Conservation (phyloP, 1,284 basidiomycete genomes). For the Termitomyces sp. region DNA sequence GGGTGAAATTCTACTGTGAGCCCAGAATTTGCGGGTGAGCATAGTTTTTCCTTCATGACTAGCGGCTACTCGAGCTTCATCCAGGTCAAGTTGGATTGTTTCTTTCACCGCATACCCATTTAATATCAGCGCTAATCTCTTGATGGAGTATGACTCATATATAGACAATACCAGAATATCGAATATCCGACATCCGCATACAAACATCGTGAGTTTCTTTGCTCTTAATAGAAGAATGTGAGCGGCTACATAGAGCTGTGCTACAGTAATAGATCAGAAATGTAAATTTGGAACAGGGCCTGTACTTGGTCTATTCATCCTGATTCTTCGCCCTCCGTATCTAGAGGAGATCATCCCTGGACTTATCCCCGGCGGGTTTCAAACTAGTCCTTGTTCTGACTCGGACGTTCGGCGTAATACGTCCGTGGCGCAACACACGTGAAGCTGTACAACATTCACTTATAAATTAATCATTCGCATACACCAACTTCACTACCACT, state of each 20-base stretch:
- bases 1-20: not conserved
- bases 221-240: not conserved
- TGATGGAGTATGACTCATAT: not conserved
- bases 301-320: not conserved
- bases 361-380: constrained; percentile 3
- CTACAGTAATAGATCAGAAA: not conserved
- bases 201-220: not conserved
- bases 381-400: not conserved
- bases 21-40: not conserved
- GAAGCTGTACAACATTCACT: not conserved
- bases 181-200: not conserved
- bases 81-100: not conserved
- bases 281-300: not conserved
- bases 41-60: not conserved
- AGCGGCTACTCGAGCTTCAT: not conserved
- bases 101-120: not conserved
- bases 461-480: not conserved
- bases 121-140: not conserved
- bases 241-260: not conserved
- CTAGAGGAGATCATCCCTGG: not conserved
- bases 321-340: not conserved
- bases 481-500: not conserved
- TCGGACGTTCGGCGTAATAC: not conserved
- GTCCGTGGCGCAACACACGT: constrained; percentile 14
- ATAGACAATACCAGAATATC: not conserved